phyloP scores from a whole-genome alignment of 2,329 filamentous ascomycete species.

The Aspergillus novoparasiticus region DNA sequence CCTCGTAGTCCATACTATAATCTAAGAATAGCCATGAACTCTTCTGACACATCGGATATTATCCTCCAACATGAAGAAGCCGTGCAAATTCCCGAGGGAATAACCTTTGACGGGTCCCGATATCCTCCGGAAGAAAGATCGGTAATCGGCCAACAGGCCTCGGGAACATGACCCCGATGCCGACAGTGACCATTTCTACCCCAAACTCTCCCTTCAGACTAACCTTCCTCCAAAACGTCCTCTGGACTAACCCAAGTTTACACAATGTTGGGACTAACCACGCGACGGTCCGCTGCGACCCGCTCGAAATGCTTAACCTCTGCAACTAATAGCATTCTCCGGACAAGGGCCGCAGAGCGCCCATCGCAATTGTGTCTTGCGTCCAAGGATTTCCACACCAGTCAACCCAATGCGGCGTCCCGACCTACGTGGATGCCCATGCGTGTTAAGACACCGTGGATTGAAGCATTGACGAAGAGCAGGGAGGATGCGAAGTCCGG shows the following conservation, averaged over 20 bases:
- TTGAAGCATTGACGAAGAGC: slow-evolving; percentile 63
- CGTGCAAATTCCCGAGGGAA: background rate
- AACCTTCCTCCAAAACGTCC: background rate
- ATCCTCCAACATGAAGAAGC: background rate
- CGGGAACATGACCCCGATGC: slow-evolving; percentile 20
- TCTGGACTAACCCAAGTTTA: background rate
- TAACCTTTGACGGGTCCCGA: slow-evolving; percentile 21
- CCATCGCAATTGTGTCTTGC: slow-evolving; percentile 12
- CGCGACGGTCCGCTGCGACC: slow-evolving; percentile 18
- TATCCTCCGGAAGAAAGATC: slow-evolving; percentile 26
- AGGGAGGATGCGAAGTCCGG: slow-evolving; percentile 43
- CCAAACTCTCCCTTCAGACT: background rate
- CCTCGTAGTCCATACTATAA: background rate
- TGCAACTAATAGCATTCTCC: slow-evolving; percentile 14
- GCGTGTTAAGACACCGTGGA: slow-evolving; percentile 68
- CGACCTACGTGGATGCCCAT: slow-evolving; percentile 53
- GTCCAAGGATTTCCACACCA: slow-evolving; percentile 32
- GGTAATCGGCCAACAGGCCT: slow-evolving; percentile 19
- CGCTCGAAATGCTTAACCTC: slow-evolving; percentile 24
- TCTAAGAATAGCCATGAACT: background rate
- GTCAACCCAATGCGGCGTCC: slow-evolving; percentile 27
- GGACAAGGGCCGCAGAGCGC: slow-evolving; percentile 6
- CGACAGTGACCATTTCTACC: slow-evolving; percentile 3
- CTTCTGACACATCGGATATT: background rate
- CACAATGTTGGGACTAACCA: slow-evolving; percentile 24